Base-by-base conservation (phyloP, 768 basidiomycete genomes). In the Boletus edulis region DNA sequence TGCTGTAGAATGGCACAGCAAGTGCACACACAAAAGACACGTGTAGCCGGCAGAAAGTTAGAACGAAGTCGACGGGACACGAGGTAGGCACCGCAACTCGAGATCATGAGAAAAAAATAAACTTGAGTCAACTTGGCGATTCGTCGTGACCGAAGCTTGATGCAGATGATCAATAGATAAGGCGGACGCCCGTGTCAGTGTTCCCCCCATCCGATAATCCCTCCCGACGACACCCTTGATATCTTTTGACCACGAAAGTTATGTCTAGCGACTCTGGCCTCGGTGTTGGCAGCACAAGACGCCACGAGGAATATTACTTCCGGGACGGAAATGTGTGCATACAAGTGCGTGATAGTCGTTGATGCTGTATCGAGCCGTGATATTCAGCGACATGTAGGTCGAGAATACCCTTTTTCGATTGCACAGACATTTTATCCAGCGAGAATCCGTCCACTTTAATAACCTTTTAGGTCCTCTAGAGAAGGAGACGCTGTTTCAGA, bases 271-370 rank as follows among this genome's bases (percentile, higher is more conserved):
- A 34, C 0, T 15, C 66, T 0, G 42, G 32, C 0, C 49, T 34
- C 0, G 61, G 67, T 0, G 54, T 75, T 0, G 51, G 45, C 0
- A 29, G 67, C 2, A 57, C 73, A 37, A 59, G 54, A 34, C 55
- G 57, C 20, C 66, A 73, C 39, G 57, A 65, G 0, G 65, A 75
- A 0, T 87, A 81, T 55, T 86, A 83, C 49, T 63, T 87, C 12
- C 65, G 71, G 0, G 78, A 78, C 1, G 86, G 79, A 0, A 84
- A 85, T 59, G 58, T 85, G 0, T 75, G 73, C 3, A 77, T 86
- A 52, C 49, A 82, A 27, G 85, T 86, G 57, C 51, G 79, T 64
- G 1, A n/a, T 31, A 7, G 4, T 18, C 8, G 12, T 29, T 5
- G 4, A 45, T 40, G 5, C 24, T 6, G 29, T 42, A 27, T 48